Base-by-base conservation (phyloP, 2,329 filamentous ascomycete genomes). In the Rhinocladiella mackenziei region DNA sequence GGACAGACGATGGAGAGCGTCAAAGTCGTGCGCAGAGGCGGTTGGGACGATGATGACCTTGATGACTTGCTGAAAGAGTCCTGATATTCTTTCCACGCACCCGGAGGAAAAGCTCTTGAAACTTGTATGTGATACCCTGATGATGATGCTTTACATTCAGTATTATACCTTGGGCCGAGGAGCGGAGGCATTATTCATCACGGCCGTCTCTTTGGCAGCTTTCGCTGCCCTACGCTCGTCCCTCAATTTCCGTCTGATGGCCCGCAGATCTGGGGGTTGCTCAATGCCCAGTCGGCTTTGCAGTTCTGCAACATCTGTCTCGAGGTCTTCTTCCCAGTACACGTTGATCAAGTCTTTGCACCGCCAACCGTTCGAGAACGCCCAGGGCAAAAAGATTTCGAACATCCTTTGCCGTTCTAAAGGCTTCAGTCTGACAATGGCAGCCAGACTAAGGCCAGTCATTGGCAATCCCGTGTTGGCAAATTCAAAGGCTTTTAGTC, bases 401-500 rank as follows among this genome's bases (percentile, higher is more conserved):
- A 70, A 84, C 60, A 97, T 92, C 44, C 83, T 68, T 58, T 74
- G 67, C 63, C 78, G 71, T 58, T 85, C 81, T 10, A 71, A 73
- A 20, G 73, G 72, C 62, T 84, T 86, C 60, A 86, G 62, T 25
- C 77, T 73, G 25, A 80, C 65, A 9, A 79, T 72, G 2, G 89
- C 88, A 46, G 89, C 79, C 39, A 94, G 74, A 60, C 84, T 88
- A 53, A 98, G 65, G 0, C 86, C 92, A 6, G 92, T 94, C 92
- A 98, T 98, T 0, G 92, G 92, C 42, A 98, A 70, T 23, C 94
- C 68, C 1, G 89, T 97, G 62, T 97, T 98, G 18, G 89, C 81
- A 64, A 95, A 98, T 70, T 98, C 92, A 56, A 98, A 95, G 0
- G 89, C 89, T 69, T 98, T 98, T 56, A 98, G 76, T n/a, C 91